Base-by-base conservation (phyloP, 139 green algal species). In the Medakamo hakoo region DNA sequence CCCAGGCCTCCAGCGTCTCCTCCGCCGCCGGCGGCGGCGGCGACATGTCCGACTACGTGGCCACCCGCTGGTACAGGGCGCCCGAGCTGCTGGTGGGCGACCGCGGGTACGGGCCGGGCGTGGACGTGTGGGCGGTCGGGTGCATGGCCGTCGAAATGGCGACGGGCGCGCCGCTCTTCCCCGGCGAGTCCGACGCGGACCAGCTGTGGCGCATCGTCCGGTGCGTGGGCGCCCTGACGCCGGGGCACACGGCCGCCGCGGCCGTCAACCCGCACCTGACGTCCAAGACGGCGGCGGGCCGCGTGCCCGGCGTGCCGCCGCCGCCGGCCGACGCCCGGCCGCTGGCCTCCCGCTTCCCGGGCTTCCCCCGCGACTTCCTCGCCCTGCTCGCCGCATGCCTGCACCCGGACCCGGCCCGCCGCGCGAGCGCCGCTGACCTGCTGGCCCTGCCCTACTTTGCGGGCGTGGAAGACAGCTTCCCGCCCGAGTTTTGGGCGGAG, bases 11-110 rank as follows among this genome's bases (percentile, higher is more conserved):
- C 9, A n/a, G n/a, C n/a, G n/a, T n/a, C n/a, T 9, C 40, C 9
- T 9, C 40, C 40, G 40, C 40, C 16, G 60, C 28, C 2, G 59
- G 26, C 4, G 49, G 21, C 1, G 76, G 77, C 27, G 74, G 66
- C 23, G 69, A 68, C 58, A 81, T 94, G 27, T 94, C 88, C 0
- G 86, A 94, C 32, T 93, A 92, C 67, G 88, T 97, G n/a, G 88
- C 88, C 62, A 97, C 90, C 0, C 76, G 90, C 2, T 97, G 89
- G 90, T 97, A 96, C 75, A 73, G 86, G 4, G 71, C 84, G 0
- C 90, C 91, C 18, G 91, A 96, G 79, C 83, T 96, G 68, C 78
- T 98, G 58, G 76, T 96, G 23, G 86, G 86, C 29, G 77, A 72
- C 28, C 84, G 72, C 0, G 60, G 72, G 30, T 96, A 97, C 68